Evolutionary conservation across 177 flowering plant species (phyloP), one percentile per base, ranked within the genome.

Genomic region (Tripterygium wilfordii): DNA sequence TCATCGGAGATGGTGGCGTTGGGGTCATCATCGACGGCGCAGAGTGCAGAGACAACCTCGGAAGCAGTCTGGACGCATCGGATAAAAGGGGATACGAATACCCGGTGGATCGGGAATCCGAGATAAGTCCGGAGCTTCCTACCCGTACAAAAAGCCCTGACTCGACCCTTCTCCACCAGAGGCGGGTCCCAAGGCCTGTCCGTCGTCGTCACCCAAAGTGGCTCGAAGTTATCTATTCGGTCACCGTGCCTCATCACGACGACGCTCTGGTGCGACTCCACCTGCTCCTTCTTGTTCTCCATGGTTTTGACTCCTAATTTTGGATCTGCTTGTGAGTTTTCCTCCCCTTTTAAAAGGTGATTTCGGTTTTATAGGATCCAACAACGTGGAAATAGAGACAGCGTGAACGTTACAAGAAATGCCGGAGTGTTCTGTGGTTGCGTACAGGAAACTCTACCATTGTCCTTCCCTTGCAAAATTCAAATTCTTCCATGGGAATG

Each of bases 211-310:
- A 60, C 20, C 97, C 97, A 90, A 17, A 61, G 37, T 2, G 82
- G 82, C 20, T 74, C 88, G 49, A 43, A 35, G 66, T 72, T 70
- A 75, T 90, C 95, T 28, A 77, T 9, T 41, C 97, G 79, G 53
- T 90, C 96, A 10, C 95, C 97, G 59, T 90, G 97, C 26, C 97
- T 57, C 95, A 90, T 90, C 9, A 90, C 85, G 59, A 90, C 50
- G 23, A 90, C 71, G 70, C 82, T 62, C 32, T 84, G 92, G n/a
- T n/a, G n/a, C n/a, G n/a, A n/a, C n/a, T n/a, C n/a, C n/a, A n/a
- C n/a, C n/a, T n/a, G n/a, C n/a, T n/a, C n/a, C n/a, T n/a, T n/a
- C n/a, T n/a, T n/a, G n/a, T n/a, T n/a, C n/a, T n/a, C n/a, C n/a
- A n/a, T n/a, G n/a, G n/a, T n/a, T n/a, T n/a, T n/a, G n/a, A n/a